A percentile compares a stretch with the other conserved stretches of the same genome.
Conservation (phyloP, 2,329 filamentous ascomycete genomes). For the Fusarium sp. region DNA sequence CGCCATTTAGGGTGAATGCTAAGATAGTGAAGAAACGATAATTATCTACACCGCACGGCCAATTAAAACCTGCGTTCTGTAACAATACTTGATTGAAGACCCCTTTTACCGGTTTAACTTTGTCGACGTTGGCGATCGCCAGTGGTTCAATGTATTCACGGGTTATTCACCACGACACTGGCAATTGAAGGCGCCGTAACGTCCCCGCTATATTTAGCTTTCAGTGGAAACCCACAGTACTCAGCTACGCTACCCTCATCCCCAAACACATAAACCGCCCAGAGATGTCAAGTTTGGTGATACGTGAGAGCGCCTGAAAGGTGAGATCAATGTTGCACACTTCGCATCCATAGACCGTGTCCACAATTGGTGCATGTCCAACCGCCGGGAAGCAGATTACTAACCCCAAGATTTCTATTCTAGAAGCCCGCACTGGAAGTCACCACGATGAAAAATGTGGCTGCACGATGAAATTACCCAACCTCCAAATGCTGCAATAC, state of each 20-base stretch:
- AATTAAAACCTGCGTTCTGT: too few relatives aligned
- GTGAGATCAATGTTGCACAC: neutral
- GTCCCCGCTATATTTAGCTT: too few relatives aligned
- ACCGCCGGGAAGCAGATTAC: neutral
- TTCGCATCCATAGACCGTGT: neutral
- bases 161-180: neutral
- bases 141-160: fast-evolving
- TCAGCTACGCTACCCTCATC: fast-evolving
- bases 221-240: neutral
- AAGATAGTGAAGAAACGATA: neutral
- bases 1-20: too few relatives aligned
- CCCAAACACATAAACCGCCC: fast-evolving
- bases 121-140: neutral
- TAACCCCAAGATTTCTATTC: neutral
- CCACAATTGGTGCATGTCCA: neutral
- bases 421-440: neutral
- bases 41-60: too few relatives aligned
- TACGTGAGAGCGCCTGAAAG: neutral
- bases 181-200: too few relatives aligned
- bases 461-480: neutral
- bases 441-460: neutral
- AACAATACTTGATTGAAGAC: too few relatives aligned
- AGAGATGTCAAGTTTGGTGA: neutral
- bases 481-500: neutral
- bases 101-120: fast-evolving